These are phyloP conservation scores for Fonticula alba DNA, from an alignment of 78 protist species.

Conservation along the genomic window DNA sequence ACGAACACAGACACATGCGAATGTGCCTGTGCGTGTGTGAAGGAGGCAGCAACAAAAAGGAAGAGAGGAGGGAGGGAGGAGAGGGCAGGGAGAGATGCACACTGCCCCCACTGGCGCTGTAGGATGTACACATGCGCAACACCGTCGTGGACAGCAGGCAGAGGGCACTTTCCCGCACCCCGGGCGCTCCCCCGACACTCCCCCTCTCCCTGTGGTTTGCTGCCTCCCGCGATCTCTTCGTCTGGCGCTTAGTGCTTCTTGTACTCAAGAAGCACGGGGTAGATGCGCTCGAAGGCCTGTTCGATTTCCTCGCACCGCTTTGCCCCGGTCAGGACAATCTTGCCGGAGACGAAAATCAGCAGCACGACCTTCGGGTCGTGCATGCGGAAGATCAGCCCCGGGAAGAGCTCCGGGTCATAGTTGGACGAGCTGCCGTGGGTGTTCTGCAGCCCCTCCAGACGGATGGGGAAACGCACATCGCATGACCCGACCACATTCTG, in stretches of 20 bases:
- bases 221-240: too few relatives aligned
- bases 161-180: too few relatives aligned
- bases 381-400: conserved; percentile 83
- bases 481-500: conserved; percentile 84
- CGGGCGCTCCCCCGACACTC: too few relatives aligned
- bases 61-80: too few relatives aligned
- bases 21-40: too few relatives aligned
- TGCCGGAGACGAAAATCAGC: conserved; percentile 87
- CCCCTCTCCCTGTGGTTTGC: too few relatives aligned
- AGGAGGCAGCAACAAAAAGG: too few relatives aligned
- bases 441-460: conserved; percentile 51
- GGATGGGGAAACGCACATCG: conserved; percentile 78
- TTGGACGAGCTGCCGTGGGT: conserved; percentile 28
- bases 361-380: conserved; percentile 66
- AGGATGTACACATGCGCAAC: too few relatives aligned
- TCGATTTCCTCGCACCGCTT: conserved; percentile 29
- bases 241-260: conserved; percentile 4
- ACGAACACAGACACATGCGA: too few relatives aligned
- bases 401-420: conserved; percentile 94
- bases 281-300: conserved; percentile 25
- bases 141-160: too few relatives aligned
- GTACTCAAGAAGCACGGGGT: conserved; percentile 46
- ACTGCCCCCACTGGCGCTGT: too few relatives aligned
- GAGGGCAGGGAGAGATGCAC: too few relatives aligned
- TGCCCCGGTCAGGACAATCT: conserved; percentile 89